Evolutionary conservation across 2,329 filamentous ascomycete species (phyloP), one percentile per base, ranked within the genome.

Genomic region (Metarhizium guizhouense): DNA sequence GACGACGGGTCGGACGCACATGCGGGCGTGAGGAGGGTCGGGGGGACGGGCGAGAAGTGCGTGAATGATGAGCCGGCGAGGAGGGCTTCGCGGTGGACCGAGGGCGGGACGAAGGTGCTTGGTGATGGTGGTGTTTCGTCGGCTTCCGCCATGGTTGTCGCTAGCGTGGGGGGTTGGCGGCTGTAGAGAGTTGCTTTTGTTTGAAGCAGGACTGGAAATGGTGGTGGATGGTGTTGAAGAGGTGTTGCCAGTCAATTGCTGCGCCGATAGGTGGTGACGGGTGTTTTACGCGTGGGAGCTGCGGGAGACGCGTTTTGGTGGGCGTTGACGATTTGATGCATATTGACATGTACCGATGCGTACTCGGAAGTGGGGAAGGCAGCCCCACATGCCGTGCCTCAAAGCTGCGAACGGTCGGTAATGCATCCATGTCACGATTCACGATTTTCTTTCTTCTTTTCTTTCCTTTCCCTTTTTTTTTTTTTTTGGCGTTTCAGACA

Each of bases 41-140:
- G 67, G 1, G 88, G 89, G 1, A 89, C 76, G 16, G 82, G 75
- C 0, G 87, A 89, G 74, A 85, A 89, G 71, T 91, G 81, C 11
- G 81, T 78, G 73, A 89, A 90, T 45, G 87, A 85, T 50, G 78
- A 77, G 67, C 88, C 88, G 45, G 77, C 67, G 62, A 88, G 73
- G 58, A 91, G 77, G 43, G 73, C 68, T 18, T 72, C 55, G 49
- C 67, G 65, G 70, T 86, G 73, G 62, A 92, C 78, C 16, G 86
- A 91, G 6, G 88, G 88, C 14, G 87, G 86, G 59, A 88, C 73
- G 71, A 86, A 90, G 48, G 59, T 58, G 38, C 11, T 25, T 25
- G 38, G 38, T 11, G 38, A 51, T 34, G 52, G 50, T 29, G 53
- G 32, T 25, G 56, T n/a, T 47, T 29, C 36, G 48, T 52, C 53